Percentiles rank a stretch among this genome's conserved stretches.
phyloP scores from a whole-genome alignment of 2,329 filamentous ascomycete genomes.

The Geosmithia flava region DNA sequence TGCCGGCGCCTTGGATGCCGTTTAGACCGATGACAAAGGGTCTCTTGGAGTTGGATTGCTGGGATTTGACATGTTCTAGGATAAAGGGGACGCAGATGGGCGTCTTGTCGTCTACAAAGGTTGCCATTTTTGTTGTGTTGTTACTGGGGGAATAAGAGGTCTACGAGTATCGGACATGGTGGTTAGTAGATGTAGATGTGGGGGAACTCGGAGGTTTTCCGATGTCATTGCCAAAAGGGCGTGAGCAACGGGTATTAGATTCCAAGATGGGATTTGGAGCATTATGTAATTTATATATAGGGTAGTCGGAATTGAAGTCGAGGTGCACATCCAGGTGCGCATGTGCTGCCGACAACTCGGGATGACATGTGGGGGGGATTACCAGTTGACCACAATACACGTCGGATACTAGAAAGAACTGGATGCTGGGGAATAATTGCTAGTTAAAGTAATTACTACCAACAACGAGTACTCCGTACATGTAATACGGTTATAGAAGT shows the following conservation, averaged over 20 bases:
- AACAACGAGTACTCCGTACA: no score
- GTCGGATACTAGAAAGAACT: no score
- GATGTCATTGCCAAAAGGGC: neutral
- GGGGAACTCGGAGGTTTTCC: neutral
- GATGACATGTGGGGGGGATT: neutral
- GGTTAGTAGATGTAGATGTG: neutral
- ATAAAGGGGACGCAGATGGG: constrained; percentile 70
- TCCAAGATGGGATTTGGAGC: no score
- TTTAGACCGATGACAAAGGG: constrained; percentile 81
- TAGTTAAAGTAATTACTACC: no score
- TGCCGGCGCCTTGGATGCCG: constrained; percentile 83
- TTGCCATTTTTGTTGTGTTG: neutral
- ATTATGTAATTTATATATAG: no score
- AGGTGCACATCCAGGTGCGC: no score
- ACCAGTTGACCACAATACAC: no score
- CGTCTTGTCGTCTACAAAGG: constrained; percentile 65
- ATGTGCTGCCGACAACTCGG: neutral
- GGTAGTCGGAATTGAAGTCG: no score
- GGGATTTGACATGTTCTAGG: constrained; percentile 41
- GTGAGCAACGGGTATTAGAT: neutral
- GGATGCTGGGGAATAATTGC: no score
- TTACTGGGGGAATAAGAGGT: neutral
- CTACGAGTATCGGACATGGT: neutral
- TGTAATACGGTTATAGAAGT: no score
- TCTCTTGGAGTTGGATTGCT: constrained; percentile 26